Percentiles rank a stretch among this genome's conserved stretches.
Evolutionary conservation across 768 basidiomycete species (phyloP).

Genomic region (Grammothele lineata): DNA sequence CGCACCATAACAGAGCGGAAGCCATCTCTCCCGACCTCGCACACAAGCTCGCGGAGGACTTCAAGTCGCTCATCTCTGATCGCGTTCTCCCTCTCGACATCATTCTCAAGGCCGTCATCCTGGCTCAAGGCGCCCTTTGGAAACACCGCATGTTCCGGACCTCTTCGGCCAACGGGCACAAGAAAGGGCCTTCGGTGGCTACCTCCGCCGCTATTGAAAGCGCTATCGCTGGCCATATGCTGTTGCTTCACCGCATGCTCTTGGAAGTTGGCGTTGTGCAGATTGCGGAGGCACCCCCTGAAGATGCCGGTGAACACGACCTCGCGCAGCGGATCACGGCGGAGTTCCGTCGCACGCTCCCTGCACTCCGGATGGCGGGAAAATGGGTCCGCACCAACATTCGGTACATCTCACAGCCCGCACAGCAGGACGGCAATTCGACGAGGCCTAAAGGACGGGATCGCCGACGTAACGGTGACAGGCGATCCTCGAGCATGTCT

Average conservation of each 20-base stretch:
- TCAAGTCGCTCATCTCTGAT: constrained; percentile 57
- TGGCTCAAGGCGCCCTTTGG: constrained; percentile 82
- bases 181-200: constrained; percentile 5
- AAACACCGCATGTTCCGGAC: constrained; percentile 74
- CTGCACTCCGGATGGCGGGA: constrained; percentile 79
- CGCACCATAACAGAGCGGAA: constrained; percentile 39
- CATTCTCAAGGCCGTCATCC: constrained; percentile 68
- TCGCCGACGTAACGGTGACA: constrained; percentile 25
- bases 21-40: constrained; percentile 42
- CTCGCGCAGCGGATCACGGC: constrained; percentile 84
- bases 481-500: constrained; percentile 26
- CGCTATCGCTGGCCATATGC: constrained; percentile 60
- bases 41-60: constrained; percentile 47
- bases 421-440: constrained; percentile 13
- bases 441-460: constrained; percentile 17
- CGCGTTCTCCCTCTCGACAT: constrained; percentile 71
- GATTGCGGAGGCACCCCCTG: constrained; percentile 50
- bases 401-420: constrained; percentile 48
- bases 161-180: constrained; percentile 24
- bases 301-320: constrained; percentile 52
- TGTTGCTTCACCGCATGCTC: constrained; percentile 59
- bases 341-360: constrained; percentile 77
- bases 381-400: constrained; percentile 86
- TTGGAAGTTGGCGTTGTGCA: constrained; percentile 63
- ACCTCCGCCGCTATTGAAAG: constrained; percentile 43